A percentile compares a stretch with the other conserved stretches of the same genome.
Evolutionary conservation across 805 yeast genomes (phyloP).

Genomic region (Lachancea nothofagi): DNA sequence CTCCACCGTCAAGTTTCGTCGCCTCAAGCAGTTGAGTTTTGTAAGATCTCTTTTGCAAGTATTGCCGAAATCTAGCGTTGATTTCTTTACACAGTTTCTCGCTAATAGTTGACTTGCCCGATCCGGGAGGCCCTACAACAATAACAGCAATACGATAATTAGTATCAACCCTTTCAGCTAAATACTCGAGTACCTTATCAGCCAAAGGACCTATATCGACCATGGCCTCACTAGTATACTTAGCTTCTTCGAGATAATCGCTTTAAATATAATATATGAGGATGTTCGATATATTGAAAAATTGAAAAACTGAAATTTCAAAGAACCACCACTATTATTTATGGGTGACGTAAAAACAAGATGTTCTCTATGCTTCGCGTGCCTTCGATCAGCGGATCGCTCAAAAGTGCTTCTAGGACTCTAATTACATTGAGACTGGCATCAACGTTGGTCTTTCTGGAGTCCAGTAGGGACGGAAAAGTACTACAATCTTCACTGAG

Average conservation of each 20-base stretch:
- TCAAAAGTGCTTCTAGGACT: background rate
- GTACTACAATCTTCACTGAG: constrained; percentile 66
- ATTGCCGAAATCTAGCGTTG: constrained; percentile 27
- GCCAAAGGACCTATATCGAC: constrained; percentile 29
- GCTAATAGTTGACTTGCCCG: constrained; percentile 75
- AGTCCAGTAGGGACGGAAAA: constrained; percentile 46
- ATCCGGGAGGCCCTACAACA: constrained; percentile 76
- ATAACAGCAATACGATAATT: constrained; percentile 49
- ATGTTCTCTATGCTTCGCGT: background rate
- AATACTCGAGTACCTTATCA: constrained; percentile 29
- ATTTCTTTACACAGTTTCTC: constrained; percentile 38
- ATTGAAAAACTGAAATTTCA: background rate
- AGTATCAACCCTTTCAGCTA: constrained; percentile 19
- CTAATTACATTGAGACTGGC: constrained; percentile 39
- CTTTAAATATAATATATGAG: too few species aligned
- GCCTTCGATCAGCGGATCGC: background rate
- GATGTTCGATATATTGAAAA: too few species aligned
- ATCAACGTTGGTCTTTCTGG: constrained; percentile 75
- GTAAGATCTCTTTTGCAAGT: constrained; percentile 7
- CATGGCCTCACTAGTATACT: too few species aligned
- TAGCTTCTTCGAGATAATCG: too few species aligned
- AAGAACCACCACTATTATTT: background rate
- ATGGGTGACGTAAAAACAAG: background rate
- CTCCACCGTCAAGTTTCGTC: background rate
- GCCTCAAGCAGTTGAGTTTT: constrained; percentile 9